Percentiles rank a stretch among this genome's conserved stretches.
Conservation (phyloP, 805 yeast genomes). For the Lachancea quebecensis region DNA sequence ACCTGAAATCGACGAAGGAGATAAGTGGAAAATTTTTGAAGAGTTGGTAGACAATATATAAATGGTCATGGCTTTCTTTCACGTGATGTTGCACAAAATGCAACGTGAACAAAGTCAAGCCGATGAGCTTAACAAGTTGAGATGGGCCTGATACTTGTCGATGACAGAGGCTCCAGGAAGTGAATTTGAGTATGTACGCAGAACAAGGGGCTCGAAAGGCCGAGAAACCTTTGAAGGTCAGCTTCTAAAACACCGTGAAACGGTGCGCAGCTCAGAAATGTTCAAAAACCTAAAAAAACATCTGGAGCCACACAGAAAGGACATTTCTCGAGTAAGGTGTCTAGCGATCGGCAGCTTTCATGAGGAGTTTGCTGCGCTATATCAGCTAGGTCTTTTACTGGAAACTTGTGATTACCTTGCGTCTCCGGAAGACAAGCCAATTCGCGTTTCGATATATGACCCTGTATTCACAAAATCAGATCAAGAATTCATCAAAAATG, state of each 20-base stretch:
- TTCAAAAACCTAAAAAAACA: constrained; percentile 22
- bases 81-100: too few relatives aligned
- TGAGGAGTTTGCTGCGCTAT: constrained; percentile 51
- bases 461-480: constrained; percentile 55
- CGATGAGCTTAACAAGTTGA: not conserved
- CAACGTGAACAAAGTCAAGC: not conserved
- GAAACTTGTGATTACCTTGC: constrained; percentile 31
- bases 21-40: not conserved
- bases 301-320: constrained; percentile 9
- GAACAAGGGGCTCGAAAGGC: not conserved
- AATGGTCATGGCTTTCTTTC: too few relatives aligned
- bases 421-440: not conserved
- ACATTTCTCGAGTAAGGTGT: constrained; percentile 43
- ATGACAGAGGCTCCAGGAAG: not conserved
- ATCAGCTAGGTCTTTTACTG: constrained; percentile 56
- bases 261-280: constrained; percentile 25
- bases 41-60: not conserved
- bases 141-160: not conserved
- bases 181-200: not conserved
- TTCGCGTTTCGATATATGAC: constrained; percentile 49
- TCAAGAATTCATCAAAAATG: constrained; percentile 24
- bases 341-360: constrained; percentile 66
- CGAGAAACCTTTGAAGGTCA: not conserved
- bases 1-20: too few relatives aligned
- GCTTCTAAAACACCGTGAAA: constrained; percentile 14